Conservation (phyloP, 1,284 basidiomycete species). For the Ceraceosorus guamensis region DNA sequence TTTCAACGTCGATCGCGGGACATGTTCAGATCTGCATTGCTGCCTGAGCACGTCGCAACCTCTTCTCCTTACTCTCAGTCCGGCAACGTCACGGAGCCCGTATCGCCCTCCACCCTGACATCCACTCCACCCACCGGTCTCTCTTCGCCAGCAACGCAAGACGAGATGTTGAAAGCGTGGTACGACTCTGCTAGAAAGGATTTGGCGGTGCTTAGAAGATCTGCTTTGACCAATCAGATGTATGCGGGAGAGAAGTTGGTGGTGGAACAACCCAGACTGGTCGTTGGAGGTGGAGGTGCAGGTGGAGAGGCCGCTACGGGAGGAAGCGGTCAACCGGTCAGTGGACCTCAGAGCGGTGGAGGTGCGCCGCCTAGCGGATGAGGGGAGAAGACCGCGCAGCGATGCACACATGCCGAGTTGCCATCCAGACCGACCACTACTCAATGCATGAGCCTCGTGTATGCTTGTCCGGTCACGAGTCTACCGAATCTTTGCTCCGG, state of each 20-base stretch:
- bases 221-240: constrained; percentile 42
- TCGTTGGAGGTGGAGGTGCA: constrained; percentile 33
- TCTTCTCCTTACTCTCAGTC: constrained; percentile 37
- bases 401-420: too few relatives aligned
- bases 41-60: constrained; percentile 21
- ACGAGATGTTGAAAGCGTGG: constrained; percentile 7
- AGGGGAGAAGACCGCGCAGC: neutral
- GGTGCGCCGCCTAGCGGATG: constrained; percentile 5
- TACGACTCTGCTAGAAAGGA: constrained; percentile 17
- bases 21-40: constrained; percentile 38
- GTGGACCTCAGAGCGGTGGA: constrained; percentile 3
- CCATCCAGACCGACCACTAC: too few relatives aligned
- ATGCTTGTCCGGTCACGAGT: too few relatives aligned
- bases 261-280: constrained; percentile 32
- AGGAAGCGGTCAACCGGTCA: constrained; percentile 7
- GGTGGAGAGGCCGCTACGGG: constrained; percentile 11
- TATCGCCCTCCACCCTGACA: constrained; percentile 26
- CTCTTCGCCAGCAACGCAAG: neutral
- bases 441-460: too few relatives aligned
- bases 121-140: constrained; percentile 12
- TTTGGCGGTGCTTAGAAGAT: constrained; percentile 27
- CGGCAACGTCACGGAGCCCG: constrained; percentile 24
- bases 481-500: too few relatives aligned
- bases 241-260: constrained; percentile 46
- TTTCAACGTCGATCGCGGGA: constrained; percentile 45